phyloP scores from a whole-genome alignment of 768 basidiomycete species.

The Dioszegia hungarica region DNA sequence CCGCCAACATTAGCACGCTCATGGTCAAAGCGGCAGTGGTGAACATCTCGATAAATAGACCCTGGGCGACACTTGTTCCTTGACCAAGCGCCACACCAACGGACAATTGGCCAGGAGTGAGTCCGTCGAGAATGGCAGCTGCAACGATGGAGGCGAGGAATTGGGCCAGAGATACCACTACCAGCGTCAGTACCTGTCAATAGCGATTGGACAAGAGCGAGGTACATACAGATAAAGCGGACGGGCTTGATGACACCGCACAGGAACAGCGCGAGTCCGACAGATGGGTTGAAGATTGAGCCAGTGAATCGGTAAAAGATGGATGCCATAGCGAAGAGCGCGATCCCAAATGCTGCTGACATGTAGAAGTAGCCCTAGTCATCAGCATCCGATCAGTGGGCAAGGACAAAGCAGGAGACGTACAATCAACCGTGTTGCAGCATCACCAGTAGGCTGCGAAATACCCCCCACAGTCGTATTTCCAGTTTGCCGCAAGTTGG shows the following conservation, averaged over 20 bases:
- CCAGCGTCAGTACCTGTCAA: neutral
- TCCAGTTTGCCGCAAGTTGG: conserved; percentile 10
- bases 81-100: conserved; percentile 25
- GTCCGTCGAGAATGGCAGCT: conserved; percentile 38
- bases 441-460: neutral
- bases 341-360: conserved; percentile 38
- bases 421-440: neutral
- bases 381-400: neutral
- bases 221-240: conserved; percentile 35
- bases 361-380: conserved; percentile 8
- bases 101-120: conserved; percentile 35
- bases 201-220: neutral
- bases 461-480: neutral
- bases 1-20: conserved; percentile 45
- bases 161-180: conserved; percentile 31
- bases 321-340: conserved; percentile 37
- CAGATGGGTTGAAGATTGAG: conserved; percentile 41
- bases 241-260: conserved; percentile 42
- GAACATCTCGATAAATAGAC: conserved; percentile 48
- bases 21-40: conserved; percentile 38
- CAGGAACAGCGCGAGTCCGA: conserved; percentile 34
- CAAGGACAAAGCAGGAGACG: neutral
- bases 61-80: conserved; percentile 36
- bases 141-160: conserved; percentile 40
- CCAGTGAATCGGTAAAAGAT: conserved; percentile 47